phyloP scores from a whole-genome alignment of 2,329 filamentous ascomycete species.

The Diaporthe sp. region DNA sequence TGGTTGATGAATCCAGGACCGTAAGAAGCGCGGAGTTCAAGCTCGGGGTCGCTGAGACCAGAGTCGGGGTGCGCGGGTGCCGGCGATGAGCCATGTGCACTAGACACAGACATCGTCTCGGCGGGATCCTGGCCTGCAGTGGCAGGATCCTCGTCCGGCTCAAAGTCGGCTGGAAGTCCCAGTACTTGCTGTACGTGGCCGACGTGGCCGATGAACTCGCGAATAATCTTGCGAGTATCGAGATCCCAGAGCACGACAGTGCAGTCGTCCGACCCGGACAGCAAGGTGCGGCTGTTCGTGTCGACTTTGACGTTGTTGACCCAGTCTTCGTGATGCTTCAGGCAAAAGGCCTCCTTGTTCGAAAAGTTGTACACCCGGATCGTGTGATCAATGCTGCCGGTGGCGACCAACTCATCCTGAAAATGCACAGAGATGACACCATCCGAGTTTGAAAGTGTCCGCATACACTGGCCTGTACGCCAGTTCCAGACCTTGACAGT shows the following conservation, averaged over 20 bases:
- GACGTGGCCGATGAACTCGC: conserved; percentile 86
- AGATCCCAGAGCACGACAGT: conserved; percentile 94
- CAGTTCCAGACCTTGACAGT: conserved; percentile 97
- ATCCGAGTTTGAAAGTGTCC: conserved; percentile 81
- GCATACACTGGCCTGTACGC: conserved; percentile 88
- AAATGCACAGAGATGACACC: conserved; percentile 92
- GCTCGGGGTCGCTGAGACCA: conserved; percentile 42
- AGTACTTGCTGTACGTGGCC: conserved; percentile 95
- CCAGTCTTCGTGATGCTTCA: conserved; percentile 92
- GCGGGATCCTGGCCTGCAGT: conserved; percentile 55
- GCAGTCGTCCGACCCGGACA: conserved; percentile 94
- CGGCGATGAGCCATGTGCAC: conserved; percentile 57
- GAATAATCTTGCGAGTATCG: conserved; percentile 82
- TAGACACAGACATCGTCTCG: conserved; percentile 64
- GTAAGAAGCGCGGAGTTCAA: conserved; percentile 65
- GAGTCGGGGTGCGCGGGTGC: conserved; percentile 34
- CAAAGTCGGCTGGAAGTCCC: conserved; percentile 86
- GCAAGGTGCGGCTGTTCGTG: conserved; percentile 81
- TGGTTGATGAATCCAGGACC: conserved; percentile 71
- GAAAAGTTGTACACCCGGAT: conserved; percentile 95
- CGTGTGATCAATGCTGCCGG: conserved; percentile 88
- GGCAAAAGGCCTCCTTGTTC: conserved; percentile 80
- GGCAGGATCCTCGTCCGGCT: conserved; percentile 78
- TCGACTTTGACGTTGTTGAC: conserved; percentile 97
- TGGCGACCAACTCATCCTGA: conserved; percentile 84